Conservation (phyloP, 2,329 filamentous ascomycete species). For the Ceratocystis papillata region DNA sequence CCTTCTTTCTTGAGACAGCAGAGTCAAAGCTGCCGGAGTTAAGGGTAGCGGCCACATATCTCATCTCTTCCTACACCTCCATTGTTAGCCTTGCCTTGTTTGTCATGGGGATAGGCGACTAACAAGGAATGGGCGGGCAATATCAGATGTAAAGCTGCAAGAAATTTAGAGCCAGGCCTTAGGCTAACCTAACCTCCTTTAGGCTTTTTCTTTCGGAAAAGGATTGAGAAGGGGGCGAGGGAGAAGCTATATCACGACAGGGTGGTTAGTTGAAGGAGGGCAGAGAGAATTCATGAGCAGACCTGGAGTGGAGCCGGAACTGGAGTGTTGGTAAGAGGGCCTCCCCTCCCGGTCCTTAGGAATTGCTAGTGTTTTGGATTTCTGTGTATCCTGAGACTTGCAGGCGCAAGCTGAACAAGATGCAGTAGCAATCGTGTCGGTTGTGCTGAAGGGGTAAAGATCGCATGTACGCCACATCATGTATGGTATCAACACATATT, state of each 20-base stretch:
- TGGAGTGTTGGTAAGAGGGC: background rate
- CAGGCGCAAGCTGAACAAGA: background rate
- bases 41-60: no score
- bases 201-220: conserved; percentile 7
- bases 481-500: no score
- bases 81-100: background rate
- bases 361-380: background rate
- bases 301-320: background rate
- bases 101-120: background rate
- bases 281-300: background rate
- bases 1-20: background rate
- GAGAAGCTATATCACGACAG: background rate
- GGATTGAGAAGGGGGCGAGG: background rate
- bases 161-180: background rate
- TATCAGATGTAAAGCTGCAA: conserved; percentile 4
- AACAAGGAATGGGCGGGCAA: background rate
- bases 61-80: background rate
- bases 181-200: background rate
- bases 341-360: background rate
- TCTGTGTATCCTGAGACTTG: conserved; percentile 6
- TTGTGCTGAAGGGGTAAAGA: no score
- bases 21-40: no score
- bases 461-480: no score
- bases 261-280: background rate
- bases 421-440: background rate